Evolutionary conservation across 1,284 basidiomycete genomes (phyloP), one percentile per base, ranked within the genome.

Genomic region (Anthracocystis walkeri): DNA sequence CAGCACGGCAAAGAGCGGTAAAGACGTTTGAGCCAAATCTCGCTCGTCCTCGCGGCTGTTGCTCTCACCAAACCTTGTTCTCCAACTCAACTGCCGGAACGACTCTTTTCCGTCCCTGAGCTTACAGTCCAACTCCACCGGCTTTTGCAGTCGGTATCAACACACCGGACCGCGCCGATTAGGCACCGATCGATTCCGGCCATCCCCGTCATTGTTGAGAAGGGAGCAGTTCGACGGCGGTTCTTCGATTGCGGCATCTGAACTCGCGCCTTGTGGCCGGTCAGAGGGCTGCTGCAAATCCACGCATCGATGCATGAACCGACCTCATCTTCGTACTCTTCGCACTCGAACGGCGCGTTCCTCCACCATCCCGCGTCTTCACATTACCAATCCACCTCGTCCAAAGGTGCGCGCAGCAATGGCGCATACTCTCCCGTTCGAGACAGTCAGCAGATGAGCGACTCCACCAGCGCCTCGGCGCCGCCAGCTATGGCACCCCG

Each of bases 361-460:
- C 25, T 27, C n/a, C 42, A 21, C 45, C 65, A 57, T 23, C 50
- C 31, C 35, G 33, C 21, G 7, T 40, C 42, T 27, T 11, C 38
- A 4, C 18, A 49, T 33, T 29, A n/a, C 20, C 46, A 31, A 48
- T 20, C 57, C 4, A 27, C 51, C 7, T 20, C 41, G n/a, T 27
- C 57, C 33, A 14, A 44, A 49, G 40, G 45, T 10, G 25, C 35
- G 20, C 53, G 57, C 18, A 63, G 70, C 60, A 46, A 74, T 74
- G 71, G 54, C 23, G 52, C 53, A 16, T 44, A 55, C 42, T 53
- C 23, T 25, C 62, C 54, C 16, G 53, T 50, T 21, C 60, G 54
- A 49, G 60, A 64, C 46, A 64, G 49, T 21, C 53, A 64, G 49
- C 64, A 35, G 33, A 74, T 68, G 71, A 65, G 58, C 59, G 71